Percentiles rank a stretch among this genome's conserved stretches.
These are phyloP conservation scores for Salix udensis DNA, from an alignment of 345 rosid genomes.

Conservation along the genomic window DNA sequence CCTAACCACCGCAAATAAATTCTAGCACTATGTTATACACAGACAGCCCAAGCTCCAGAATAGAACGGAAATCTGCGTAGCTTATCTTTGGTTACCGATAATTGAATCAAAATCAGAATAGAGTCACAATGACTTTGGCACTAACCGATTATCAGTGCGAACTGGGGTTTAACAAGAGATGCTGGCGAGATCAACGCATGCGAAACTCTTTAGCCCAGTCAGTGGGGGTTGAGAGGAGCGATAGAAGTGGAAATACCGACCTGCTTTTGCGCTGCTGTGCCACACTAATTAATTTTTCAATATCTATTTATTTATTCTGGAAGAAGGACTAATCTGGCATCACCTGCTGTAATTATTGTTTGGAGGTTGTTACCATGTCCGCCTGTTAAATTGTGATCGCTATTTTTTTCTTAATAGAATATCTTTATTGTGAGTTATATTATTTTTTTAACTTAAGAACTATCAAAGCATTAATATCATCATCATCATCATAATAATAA, in stretches of 20 bases:
- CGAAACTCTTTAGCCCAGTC: background rate
- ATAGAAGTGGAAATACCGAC: background rate
- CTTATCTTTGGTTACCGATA: background rate
- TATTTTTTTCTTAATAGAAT: too few relatives aligned
- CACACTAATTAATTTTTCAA: background rate
- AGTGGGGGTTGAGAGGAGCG: background rate
- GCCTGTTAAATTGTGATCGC: too few relatives aligned
- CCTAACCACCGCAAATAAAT: background rate
- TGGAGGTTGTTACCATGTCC: too few relatives aligned
- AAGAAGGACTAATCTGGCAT: too few relatives aligned
- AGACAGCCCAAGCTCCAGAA: conserved; percentile 1
- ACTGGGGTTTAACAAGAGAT: background rate
- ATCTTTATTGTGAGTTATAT: too few relatives aligned
- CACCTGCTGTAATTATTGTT: too few relatives aligned
- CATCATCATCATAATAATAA: too few relatives aligned
- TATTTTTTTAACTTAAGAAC: too few relatives aligned
- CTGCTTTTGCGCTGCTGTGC: background rate
- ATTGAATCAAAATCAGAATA: background rate
- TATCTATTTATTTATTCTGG: too few relatives aligned
- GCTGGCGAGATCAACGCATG: background rate
- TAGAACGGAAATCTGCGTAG: background rate
- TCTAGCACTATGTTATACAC: background rate
- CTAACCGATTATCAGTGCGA: background rate
- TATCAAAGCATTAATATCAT: too few relatives aligned
- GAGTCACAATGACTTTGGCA: background rate